These are phyloP conservation scores for Colletotrichum phormii DNA, from an alignment of 2,329 filamentous ascomycete species.

Conservation along the genomic window DNA sequence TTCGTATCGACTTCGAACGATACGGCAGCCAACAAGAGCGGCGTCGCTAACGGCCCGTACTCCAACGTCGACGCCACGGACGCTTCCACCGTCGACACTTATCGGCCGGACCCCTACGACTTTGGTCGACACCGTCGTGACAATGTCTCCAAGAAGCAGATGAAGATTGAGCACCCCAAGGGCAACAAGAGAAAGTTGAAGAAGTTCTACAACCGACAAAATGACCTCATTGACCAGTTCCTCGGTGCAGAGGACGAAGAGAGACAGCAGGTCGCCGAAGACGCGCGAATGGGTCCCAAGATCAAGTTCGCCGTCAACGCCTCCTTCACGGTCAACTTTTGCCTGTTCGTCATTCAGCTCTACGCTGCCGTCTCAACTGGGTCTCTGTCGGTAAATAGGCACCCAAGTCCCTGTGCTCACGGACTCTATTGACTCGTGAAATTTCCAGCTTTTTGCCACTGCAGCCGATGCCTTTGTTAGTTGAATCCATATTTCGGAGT, in stretches of 20 bases:
- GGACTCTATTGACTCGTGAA: constrained; percentile 19
- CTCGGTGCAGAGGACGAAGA: constrained; percentile 68
- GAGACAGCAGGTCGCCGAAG: constrained; percentile 61
- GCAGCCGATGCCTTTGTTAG: constrained; percentile 71
- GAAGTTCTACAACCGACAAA: constrained; percentile 60
- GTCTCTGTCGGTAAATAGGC: constrained; percentile 59
- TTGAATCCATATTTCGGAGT: constrained; percentile 34
- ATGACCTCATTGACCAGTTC: constrained; percentile 63
- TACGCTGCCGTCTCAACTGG: constrained; percentile 69
- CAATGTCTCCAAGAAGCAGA: constrained; percentile 55
- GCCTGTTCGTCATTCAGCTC: constrained; percentile 67
- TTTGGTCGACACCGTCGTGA: constrained; percentile 54
- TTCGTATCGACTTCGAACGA: constrained; percentile 8
- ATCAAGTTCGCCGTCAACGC: constrained; percentile 66
- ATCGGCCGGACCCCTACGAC: constrained; percentile 49
- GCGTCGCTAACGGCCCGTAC: neutral
- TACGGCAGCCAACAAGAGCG: constrained; percentile 4
- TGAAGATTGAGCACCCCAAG: constrained; percentile 60
- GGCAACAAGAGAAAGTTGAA: constrained; percentile 56
- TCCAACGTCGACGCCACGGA: constrained; percentile 19
- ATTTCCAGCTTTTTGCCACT: constrained; percentile 67
- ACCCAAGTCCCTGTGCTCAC: neutral
- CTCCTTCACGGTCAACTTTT: constrained; percentile 63
- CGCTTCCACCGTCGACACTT: constrained; percentile 23
- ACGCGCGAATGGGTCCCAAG: constrained; percentile 60